Conservation (phyloP, 2,329 filamentous ascomycete species). For the Paraphaeosphaeria minitans region DNA sequence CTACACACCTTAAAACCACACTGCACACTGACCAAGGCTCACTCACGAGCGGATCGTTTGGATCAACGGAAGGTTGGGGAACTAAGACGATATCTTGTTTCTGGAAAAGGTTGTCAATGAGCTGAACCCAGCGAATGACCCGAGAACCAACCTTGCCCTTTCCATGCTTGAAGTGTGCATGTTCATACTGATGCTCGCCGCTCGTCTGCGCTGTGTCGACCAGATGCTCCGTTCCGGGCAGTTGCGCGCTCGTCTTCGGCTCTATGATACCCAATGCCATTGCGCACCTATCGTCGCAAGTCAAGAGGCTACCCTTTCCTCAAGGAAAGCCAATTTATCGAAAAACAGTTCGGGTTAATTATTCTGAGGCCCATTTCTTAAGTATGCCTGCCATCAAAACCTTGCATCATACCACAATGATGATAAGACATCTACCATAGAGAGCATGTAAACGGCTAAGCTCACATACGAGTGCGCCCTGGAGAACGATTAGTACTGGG, state of each 20-base stretch:
- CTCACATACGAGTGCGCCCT: neutral
- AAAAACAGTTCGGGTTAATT: neutral
- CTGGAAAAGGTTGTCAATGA: slow-evolving; percentile 8
- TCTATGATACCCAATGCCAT: slow-evolving; percentile 37
- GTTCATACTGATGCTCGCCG: slow-evolving; percentile 19
- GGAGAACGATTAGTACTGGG: neutral
- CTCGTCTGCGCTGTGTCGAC: slow-evolving; percentile 23
- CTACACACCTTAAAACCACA: slow-evolving; percentile 10
- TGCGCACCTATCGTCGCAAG: neutral
- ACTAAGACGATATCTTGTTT: slow-evolving; percentile 27
- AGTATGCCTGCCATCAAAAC: neutral
- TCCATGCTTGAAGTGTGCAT: slow-evolving; percentile 23
- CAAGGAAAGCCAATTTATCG: neutral
- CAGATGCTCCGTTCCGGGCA: slow-evolving; percentile 34
- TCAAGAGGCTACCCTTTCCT: neutral
- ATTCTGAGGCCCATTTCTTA: neutral
- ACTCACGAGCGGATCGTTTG: slow-evolving; percentile 30
- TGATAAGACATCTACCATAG: neutral
- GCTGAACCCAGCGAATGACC: neutral
- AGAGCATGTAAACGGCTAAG: neutral
- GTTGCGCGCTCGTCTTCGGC: slow-evolving; percentile 18
- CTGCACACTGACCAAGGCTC: neutral
- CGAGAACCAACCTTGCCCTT: slow-evolving; percentile 21
- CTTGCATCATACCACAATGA: neutral
- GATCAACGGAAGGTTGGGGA: slow-evolving; percentile 30